phyloP scores from a whole-genome alignment of 2,329 filamentous ascomycete species.

The Orbilia blumenaviensis region DNA sequence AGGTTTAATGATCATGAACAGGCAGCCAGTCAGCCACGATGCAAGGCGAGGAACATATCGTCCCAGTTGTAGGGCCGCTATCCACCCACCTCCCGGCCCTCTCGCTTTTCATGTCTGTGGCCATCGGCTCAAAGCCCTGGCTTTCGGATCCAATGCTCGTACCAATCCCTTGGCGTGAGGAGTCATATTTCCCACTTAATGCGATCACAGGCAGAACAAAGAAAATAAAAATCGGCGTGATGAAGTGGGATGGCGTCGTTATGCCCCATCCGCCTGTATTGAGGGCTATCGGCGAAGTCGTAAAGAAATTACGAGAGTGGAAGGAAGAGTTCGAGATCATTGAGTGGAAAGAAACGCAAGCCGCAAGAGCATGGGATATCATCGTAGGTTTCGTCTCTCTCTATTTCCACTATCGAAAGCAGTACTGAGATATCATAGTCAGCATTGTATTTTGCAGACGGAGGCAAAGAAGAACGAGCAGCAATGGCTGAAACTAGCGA shows the following conservation, averaged over 20 bases:
- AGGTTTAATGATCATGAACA: neutral
- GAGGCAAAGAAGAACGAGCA: conserved; percentile 66
- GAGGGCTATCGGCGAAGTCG: conserved; percentile 68
- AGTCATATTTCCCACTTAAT: conserved; percentile 48
- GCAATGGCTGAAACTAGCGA: conserved; percentile 68
- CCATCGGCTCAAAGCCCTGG: conserved; percentile 51
- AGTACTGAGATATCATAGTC: conserved; percentile 58
- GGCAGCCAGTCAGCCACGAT: conserved; percentile 58
- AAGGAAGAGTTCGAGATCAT: conserved; percentile 67
- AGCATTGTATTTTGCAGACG: conserved; percentile 70
- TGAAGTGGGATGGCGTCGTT: conserved; percentile 70
- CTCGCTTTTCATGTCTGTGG: conserved; percentile 50
- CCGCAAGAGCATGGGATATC: conserved; percentile 65
- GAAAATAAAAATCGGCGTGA: conserved; percentile 70
- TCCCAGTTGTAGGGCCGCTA: conserved; percentile 67
- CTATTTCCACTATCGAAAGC: neutral
- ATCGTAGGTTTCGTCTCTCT: conserved; percentile 60
- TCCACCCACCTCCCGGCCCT: conserved; percentile 62
- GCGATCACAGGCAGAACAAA: conserved; percentile 54
- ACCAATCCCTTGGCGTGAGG: conserved; percentile 51
- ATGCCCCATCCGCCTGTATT: conserved; percentile 70
- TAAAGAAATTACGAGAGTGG: conserved; percentile 64
- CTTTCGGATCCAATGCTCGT: conserved; percentile 50
- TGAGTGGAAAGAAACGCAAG: conserved; percentile 68
- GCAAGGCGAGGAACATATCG: conserved; percentile 64